These are phyloP conservation scores for Populus pruinosa DNA, from an alignment of 345 rosid genomes.

Conservation along the genomic window DNA sequence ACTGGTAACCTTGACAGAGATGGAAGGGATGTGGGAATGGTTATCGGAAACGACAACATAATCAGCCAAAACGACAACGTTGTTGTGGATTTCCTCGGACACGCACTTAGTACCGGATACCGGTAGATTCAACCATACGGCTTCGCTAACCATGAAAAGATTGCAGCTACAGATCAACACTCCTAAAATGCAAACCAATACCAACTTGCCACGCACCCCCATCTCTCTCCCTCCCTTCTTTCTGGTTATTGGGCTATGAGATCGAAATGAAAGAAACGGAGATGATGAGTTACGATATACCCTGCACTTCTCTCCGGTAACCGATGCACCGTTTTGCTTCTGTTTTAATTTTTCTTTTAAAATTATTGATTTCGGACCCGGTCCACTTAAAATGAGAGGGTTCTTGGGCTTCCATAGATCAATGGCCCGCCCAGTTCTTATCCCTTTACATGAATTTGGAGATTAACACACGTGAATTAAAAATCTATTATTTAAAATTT, in stretches of 20 bases:
- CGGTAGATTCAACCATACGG: constrained; percentile 77
- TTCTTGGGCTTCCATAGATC: neutral
- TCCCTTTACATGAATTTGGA: neutral
- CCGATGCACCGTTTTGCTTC: neutral
- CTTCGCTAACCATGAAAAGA: constrained; percentile 24
- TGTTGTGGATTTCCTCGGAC: constrained; percentile 81
- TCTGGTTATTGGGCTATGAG: neutral
- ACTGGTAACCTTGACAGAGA: constrained; percentile 62
- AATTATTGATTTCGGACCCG: neutral
- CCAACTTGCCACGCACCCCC: constrained; percentile 10
- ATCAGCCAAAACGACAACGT: constrained; percentile 79
- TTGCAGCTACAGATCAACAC: constrained; percentile 6
- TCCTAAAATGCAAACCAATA: neutral
- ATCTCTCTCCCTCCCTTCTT: neutral
- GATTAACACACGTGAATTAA: too few species aligned
- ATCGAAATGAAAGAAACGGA: neutral
- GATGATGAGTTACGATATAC: neutral
- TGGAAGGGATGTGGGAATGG: constrained; percentile 44
- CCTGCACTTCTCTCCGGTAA: too few species aligned
- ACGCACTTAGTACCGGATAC: constrained; percentile 73
- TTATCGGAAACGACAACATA: constrained; percentile 68
- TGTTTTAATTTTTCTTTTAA: neutral
- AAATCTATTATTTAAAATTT: too few species aligned
- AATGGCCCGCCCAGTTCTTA: neutral
- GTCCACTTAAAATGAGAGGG: neutral